A percentile compares a stretch with the other conserved stretches of the same genome.
Evolutionary conservation across 768 basidiomycete species (phyloP).

Genomic region (Pholiota microspora): DNA sequence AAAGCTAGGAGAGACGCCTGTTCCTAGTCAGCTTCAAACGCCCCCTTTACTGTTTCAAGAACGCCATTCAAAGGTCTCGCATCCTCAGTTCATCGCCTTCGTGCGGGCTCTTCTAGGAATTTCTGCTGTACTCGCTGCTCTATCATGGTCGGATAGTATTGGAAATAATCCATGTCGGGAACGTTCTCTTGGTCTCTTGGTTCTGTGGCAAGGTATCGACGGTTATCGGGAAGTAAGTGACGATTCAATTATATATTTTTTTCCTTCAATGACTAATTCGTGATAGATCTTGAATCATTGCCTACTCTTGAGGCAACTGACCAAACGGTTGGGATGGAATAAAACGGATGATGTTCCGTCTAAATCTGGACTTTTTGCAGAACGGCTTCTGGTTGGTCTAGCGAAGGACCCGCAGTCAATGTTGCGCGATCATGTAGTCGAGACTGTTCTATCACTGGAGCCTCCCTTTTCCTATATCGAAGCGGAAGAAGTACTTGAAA

Average conservation of each 20-base stretch:
- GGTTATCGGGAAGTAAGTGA: slow-evolving; percentile 68
- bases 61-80: slow-evolving; percentile 28
- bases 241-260: slow-evolving; percentile 1
- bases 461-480: slow-evolving; percentile 61
- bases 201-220: slow-evolving; percentile 63
- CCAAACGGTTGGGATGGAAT: slow-evolving; percentile 71
- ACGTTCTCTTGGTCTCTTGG: slow-evolving; percentile 58
- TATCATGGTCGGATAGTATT: slow-evolving; percentile 79
- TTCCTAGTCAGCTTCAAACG: slow-evolving; percentile 28
- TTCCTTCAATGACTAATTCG: slow-evolving; percentile 9
- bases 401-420: slow-evolving; percentile 59
- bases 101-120: slow-evolving; percentile 69
- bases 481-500: slow-evolving; percentile 53
- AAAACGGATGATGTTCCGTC: slow-evolving; percentile 60
- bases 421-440: slow-evolving; percentile 55
- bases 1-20: slow-evolving; percentile 41
- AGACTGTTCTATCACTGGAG: slow-evolving; percentile 56
- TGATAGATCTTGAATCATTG: slow-evolving; percentile 71
- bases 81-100: slow-evolving; percentile 62
- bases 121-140: slow-evolving; percentile 63
- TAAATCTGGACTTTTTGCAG: slow-evolving; percentile 63
- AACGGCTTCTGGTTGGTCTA: slow-evolving; percentile 63
- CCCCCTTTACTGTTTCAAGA: slow-evolving; percentile 39
- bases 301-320: slow-evolving; percentile 68
- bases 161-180: slow-evolving; percentile 64